Evolutionary conservation across 2,329 filamentous ascomycete species (phyloP).

Genomic region (Aspergillus sclerotialis): DNA sequence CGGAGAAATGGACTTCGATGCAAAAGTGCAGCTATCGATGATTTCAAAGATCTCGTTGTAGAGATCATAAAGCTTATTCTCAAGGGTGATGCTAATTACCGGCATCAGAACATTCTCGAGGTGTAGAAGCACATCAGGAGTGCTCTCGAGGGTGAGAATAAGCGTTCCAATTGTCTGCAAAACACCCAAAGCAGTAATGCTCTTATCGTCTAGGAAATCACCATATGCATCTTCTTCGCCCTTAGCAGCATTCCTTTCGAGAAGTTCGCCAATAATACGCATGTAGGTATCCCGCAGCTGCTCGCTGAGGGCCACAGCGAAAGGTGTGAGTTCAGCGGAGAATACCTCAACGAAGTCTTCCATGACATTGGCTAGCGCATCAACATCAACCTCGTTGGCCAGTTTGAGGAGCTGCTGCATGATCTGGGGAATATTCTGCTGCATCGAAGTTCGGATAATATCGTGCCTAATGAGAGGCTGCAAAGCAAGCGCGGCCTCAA

Average conservation of each 20-base stretch:
- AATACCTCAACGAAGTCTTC: conserved; percentile 99
- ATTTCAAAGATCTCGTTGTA: conserved; percentile 99
- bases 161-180: conserved; percentile 96
- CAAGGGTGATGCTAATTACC: conserved; percentile 88
- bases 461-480: conserved; percentile 96
- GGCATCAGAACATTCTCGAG: conserved; percentile 96
- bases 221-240: conserved; percentile 73
- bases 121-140: conserved; percentile 87
- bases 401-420: conserved; percentile 98
- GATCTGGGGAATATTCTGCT: conserved; percentile 94
- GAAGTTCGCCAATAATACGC: conserved; percentile 80
- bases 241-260: conserved; percentile 74
- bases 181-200: conserved; percentile 92
- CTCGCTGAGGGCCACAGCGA: conserved; percentile 91
- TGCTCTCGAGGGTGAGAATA: conserved; percentile 94
- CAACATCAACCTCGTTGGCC: conserved; percentile 95
- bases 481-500: conserved; percentile 86
- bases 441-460: conserved; percentile 89
- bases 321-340: conserved; percentile 91
- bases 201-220: conserved; percentile 96
- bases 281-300: conserved; percentile 95
- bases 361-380: conserved; percentile 97
- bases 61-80: conserved; percentile 96
- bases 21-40: conserved; percentile 97
- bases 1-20: conserved; percentile 87